Evolutionary conservation across 768 basidiomycete genomes (phyloP), one percentile per base, ranked within the genome.

Genomic region (Tephrocybe sp.): DNA sequence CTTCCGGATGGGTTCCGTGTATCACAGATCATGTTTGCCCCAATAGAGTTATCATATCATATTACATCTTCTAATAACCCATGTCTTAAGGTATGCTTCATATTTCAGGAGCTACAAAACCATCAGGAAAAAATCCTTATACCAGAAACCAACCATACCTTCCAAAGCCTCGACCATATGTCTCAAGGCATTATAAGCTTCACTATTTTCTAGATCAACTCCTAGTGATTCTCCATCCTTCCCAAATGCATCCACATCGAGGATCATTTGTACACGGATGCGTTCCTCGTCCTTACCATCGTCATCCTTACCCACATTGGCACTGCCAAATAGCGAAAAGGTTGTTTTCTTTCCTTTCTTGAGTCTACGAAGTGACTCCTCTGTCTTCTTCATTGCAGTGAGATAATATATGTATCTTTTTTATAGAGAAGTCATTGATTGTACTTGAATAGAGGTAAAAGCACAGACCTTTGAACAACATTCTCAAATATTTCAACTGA

Each of bases 221-320:
- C 85, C 88, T 22, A 98, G 64, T 19, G 74, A 68, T 54, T 76
- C 66, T 1, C 87, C 93, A 49, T 96, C 94, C 58, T 78, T 77
- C 9, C 85, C 89, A 56, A 98, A 86, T 7, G 86, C 86, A 40
- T 87, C 80, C 0, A 96, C 89, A 60, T 99, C 97, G 13, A 91
- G 68, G 38, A 86, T 76, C 88, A 98, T 71, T 67, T 95, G 93
- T 42, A 68, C 68, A 37, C 82, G 82, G 52, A 98, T 93, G 35
- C 92, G 84, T 61, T 96, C 92, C 64, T 97, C 93, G 59, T 96
- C 94, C 44, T 79, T 80, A 4, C 79, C 83, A 46, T 91, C 89
- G 35, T 90, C 86, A 9, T 81, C 80, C 42, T 73, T 79, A 22
- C 70, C 65, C 12, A 70, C 57, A 36, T 64, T 64, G 3, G 76